These are phyloP conservation scores for Colletotrichum sp. DNA, from an alignment of 2,329 filamentous ascomycete genomes.

Conservation along the genomic window DNA sequence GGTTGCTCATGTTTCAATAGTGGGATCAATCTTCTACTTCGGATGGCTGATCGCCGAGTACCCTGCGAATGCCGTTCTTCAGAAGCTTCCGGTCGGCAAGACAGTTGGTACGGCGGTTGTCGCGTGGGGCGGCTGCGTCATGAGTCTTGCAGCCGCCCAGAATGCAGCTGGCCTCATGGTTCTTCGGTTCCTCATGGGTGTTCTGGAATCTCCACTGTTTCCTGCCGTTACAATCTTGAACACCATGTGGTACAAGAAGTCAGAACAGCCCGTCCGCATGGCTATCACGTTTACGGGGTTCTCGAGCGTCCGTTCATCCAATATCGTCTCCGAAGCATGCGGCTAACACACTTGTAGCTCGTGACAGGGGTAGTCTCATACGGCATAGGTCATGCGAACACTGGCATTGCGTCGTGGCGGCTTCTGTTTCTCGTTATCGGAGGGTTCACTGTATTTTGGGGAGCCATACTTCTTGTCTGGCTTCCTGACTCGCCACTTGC, in stretches of 20 bases:
- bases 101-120: neutral
- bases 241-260: neutral
- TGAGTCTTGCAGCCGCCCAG: neutral
- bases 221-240: neutral
- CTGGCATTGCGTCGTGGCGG: neutral
- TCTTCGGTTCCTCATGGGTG: neutral
- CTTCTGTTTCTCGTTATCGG: neutral
- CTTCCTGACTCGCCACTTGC: neutral
- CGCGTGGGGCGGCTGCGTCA: neutral
- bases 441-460: neutral
- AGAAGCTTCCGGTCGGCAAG: neutral
- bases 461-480: neutral
- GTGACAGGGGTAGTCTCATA: neutral
- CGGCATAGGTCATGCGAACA: neutral
- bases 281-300: neutral
- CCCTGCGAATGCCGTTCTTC: neutral
- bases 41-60: neutral
- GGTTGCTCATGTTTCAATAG: neutral
- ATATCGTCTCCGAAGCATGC: neutral
- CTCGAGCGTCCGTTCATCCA: neutral
- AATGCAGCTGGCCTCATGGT: neutral
- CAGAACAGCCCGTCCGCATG: neutral
- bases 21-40: neutral
- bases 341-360: neutral
- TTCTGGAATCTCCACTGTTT: neutral